phyloP scores from a whole-genome alignment of 2,329 filamentous ascomycete species.

The Aspergillus sp. region DNA sequence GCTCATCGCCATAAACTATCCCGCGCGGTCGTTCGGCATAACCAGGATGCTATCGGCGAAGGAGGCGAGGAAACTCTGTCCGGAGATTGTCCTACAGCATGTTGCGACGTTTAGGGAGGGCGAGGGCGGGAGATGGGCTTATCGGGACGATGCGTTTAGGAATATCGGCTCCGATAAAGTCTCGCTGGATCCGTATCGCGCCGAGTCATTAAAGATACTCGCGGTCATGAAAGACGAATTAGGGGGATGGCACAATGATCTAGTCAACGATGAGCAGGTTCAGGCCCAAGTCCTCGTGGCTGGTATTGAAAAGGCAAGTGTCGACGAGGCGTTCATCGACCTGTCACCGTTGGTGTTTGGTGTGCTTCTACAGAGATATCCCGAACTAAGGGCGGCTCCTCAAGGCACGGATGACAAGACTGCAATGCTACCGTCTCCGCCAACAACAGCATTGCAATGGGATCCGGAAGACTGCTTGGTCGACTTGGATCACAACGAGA shows the following conservation, averaged over 20 bases:
- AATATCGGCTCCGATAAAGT: constrained; percentile 87
- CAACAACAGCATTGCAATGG: constrained; percentile 70
- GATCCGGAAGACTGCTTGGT: constrained; percentile 64
- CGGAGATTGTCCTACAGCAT: constrained; percentile 75
- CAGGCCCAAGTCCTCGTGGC: constrained; percentile 25
- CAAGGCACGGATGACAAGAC: constrained; percentile 38
- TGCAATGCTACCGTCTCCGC: constrained; percentile 65
- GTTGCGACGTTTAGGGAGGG: constrained; percentile 93
- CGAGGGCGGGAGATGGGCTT: constrained; percentile 75
- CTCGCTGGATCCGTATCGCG: constrained; percentile 81
- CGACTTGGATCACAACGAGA: constrained; percentile 62
- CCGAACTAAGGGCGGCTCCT: constrained; percentile 54
- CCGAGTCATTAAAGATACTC: constrained; percentile 75
- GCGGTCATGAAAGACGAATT: constrained; percentile 65
- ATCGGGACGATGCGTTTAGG: constrained; percentile 68
- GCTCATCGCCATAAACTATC: constrained; percentile 93
- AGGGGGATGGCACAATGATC: constrained; percentile 35
- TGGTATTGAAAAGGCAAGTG: constrained; percentile 81
- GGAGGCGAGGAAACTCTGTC: constrained; percentile 81
- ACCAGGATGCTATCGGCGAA: constrained; percentile 65
- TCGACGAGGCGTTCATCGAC: constrained; percentile 94
- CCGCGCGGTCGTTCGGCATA: constrained; percentile 72
- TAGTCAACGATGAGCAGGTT: constrained; percentile 10
- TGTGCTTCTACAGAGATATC: constrained; percentile 64
- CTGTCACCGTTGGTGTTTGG: constrained; percentile 74